These are phyloP conservation scores for Neofusicoccum sp. DNA, from an alignment of 2,329 filamentous ascomycete species.

Conservation along the genomic window DNA sequence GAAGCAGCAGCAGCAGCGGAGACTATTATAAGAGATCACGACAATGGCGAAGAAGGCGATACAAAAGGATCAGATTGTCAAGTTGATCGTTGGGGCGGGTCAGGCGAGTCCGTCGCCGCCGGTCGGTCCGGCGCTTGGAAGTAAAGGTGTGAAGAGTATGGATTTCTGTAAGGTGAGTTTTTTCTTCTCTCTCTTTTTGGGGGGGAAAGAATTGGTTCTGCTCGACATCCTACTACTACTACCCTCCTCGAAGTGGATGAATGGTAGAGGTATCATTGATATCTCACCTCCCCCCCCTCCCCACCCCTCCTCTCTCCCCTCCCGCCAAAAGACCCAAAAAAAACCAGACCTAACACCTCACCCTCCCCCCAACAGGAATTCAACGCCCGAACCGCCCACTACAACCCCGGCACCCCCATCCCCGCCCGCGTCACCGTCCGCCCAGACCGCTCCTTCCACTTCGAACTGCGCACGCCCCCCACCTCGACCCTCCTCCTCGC, in stretches of 20 bases:
- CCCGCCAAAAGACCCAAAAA: not conserved
- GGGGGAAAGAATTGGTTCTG: not conserved
- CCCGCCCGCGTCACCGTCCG: slow-evolving; percentile 90
- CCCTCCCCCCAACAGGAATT: slow-evolving; percentile 72
- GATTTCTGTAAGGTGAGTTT: slow-evolving; percentile 91
- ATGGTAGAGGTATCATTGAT: not conserved
- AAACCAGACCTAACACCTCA: not conserved
- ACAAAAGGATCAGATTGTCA: slow-evolving; percentile 66
- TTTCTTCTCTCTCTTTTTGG: not conserved
- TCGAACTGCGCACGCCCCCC: slow-evolving; percentile 92
- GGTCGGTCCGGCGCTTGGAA: slow-evolving; percentile 92
- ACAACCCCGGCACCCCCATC: slow-evolving; percentile 79
- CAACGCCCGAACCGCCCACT: slow-evolving; percentile 89
- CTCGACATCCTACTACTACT: not conserved
- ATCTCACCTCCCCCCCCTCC: not conserved
- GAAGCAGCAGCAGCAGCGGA: not conserved
- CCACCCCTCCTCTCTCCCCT: not conserved
- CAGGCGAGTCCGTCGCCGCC: slow-evolving; percentile 94
- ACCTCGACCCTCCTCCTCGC: slow-evolving; percentile 87
- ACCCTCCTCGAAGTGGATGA: no score
- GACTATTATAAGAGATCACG: not conserved
- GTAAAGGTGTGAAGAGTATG: slow-evolving; percentile 98
- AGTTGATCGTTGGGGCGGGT: slow-evolving; percentile 95
- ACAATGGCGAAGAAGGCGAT: slow-evolving; percentile 42
- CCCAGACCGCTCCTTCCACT: slow-evolving; percentile 88